Base-by-base conservation (phyloP, 2,329 filamentous ascomycete genomes). In the Ophiostoma sp. region DNA sequence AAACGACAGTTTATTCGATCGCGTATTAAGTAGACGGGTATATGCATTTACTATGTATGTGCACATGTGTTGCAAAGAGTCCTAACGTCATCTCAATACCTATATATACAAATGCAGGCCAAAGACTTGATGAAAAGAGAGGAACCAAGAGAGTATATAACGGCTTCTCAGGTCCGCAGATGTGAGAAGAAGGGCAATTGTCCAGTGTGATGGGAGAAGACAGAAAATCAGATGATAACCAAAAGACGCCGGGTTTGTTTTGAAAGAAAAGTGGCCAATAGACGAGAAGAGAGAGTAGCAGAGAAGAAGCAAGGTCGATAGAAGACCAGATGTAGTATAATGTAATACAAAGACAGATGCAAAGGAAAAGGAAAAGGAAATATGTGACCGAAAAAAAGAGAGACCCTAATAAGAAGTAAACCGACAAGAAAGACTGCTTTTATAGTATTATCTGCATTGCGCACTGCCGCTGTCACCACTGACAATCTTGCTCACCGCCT, bases 401-500 rank as follows among this genome's bases (percentile, higher is more conserved):
- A 41, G n/a, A 6, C 35, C n/a, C 1, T 6, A 41, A n/a, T n/a
- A 27, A 66, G 7, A n/a, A 27, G 23, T 7, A 60, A 13, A 44
- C 44, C 44, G 39, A 15, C 11, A 48, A n/a, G 27, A 5, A 17
- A 31, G 54, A 66, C 33, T 54, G 23, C 36, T 15, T 17, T 23
- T 31, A 52, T 48, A n/a, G 23, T 57, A 57, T 39, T 64, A 73
- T 57, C 69, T 68, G 72, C 72, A 73, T 33, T 72, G 70, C 1
- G 70, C 70, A 4, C 33, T 35, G 35, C 62, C 62, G 33, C 60
- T 39, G 33, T 64, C 27, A 17, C 72, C 72, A 72, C 78, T 79
- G 7, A 85, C 78, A 76, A 94, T 89, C 80, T 94, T 93, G 17
- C 82, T 81, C 70, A 90, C 81, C 0, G 91, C 89, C 80, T 93